These are phyloP conservation scores for Simplicillium sp. DNA, from an alignment of 2,329 filamentous ascomycete genomes.

Conservation along the genomic window DNA sequence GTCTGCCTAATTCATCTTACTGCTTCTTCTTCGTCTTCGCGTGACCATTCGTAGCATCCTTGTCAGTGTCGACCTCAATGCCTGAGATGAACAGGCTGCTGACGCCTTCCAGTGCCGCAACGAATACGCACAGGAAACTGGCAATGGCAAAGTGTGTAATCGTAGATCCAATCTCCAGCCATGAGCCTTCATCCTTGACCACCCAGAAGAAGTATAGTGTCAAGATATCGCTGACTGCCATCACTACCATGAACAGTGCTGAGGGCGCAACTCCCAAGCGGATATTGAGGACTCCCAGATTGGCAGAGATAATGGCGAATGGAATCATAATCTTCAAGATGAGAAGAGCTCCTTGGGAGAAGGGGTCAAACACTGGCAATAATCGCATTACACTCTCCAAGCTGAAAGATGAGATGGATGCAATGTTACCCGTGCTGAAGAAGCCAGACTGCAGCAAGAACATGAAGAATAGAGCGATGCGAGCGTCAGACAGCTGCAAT, in stretches of 20 bases:
- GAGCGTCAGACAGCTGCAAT: slow-evolving; percentile 71
- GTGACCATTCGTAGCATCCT: slow-evolving; percentile 10
- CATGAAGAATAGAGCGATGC: slow-evolving; percentile 90
- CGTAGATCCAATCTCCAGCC: slow-evolving; percentile 94
- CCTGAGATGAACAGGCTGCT: slow-evolving; percentile 77
- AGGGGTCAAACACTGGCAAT: slow-evolving; percentile 86
- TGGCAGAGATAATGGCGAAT: slow-evolving; percentile 85
- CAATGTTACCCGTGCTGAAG: slow-evolving; percentile 94
- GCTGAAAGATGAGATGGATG: slow-evolving; percentile 87
- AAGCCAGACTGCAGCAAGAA: slow-evolving; percentile 91
- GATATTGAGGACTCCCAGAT: slow-evolving; percentile 86
- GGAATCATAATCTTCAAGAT: slow-evolving; percentile 87
- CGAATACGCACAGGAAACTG: slow-evolving; percentile 81
- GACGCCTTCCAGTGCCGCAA: slow-evolving; percentile 75
- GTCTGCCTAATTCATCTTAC: not conserved
- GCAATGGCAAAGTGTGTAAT: slow-evolving; percentile 95
- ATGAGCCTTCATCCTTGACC: slow-evolving; percentile 90
- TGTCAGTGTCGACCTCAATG: slow-evolving; percentile 51
- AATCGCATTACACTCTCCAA: slow-evolving; percentile 83
- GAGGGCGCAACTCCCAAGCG: slow-evolving; percentile 76
- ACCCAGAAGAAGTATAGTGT: slow-evolving; percentile 98
- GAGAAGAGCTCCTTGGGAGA: slow-evolving; percentile 79
- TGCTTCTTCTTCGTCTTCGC: slow-evolving; percentile 7
- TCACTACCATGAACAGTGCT: slow-evolving; percentile 88
- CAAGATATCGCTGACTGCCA: slow-evolving; percentile 82